Evolutionary conservation across 1,284 basidiomycete genomes (phyloP).

Genomic region (Trametes polyzona): DNA sequence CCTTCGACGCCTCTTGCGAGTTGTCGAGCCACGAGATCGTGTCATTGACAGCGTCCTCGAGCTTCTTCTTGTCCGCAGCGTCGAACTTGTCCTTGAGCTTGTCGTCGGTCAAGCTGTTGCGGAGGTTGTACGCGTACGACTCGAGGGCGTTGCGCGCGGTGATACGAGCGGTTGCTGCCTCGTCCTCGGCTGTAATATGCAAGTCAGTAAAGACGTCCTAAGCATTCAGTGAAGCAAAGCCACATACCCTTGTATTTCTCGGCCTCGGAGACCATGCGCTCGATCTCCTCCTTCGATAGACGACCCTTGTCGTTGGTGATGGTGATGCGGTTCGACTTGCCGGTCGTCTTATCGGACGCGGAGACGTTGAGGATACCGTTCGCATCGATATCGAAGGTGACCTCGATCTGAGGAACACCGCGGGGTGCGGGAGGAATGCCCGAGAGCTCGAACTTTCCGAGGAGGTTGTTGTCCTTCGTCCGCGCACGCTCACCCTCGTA

Average conservation of each 20-base stretch:
- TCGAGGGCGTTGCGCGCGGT: slow-evolving; percentile 88
- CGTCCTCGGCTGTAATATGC: slow-evolving; percentile 67
- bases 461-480: slow-evolving; percentile 99
- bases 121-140: slow-evolving; percentile 96
- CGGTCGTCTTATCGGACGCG: slow-evolving; percentile 96
- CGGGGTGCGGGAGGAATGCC: slow-evolving; percentile 98
- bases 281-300: slow-evolving; percentile 97
- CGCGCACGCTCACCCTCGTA: slow-evolving; percentile 99
- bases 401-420: slow-evolving; percentile 98
- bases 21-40: slow-evolving; percentile 89
- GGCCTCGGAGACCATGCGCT: slow-evolving; percentile 94
- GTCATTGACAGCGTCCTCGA: slow-evolving; percentile 85
- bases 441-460: slow-evolving; percentile 98
- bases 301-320: slow-evolving; percentile 99
- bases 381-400: slow-evolving; percentile 98
- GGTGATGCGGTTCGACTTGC: slow-evolving; percentile 95
- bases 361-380: slow-evolving; percentile 98
- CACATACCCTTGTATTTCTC: slow-evolving; percentile 88
- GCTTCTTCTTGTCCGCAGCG: slow-evolving; percentile 84
- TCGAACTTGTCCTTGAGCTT: slow-evolving; percentile 91
- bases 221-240: background rate
- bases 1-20: slow-evolving; percentile 91
- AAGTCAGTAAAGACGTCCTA: slow-evolving; percentile 27
- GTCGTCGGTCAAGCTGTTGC: slow-evolving; percentile 86
- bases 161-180: slow-evolving; percentile 83